phyloP scores from a whole-genome alignment of 2,329 filamentous ascomycete species.

The Paraconiothyrium brasiliense region DNA sequence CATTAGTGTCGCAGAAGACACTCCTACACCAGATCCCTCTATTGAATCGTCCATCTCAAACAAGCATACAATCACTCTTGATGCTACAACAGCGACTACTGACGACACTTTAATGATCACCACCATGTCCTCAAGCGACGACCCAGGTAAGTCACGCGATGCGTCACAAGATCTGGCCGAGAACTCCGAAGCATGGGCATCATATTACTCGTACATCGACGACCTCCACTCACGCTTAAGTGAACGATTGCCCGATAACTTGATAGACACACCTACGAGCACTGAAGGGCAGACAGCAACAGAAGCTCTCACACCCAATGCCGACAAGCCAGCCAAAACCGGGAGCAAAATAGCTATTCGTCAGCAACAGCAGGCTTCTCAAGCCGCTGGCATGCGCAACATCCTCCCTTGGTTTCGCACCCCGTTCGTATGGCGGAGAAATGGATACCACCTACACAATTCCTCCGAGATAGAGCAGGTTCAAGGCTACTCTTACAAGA shows the following conservation, averaged over 20 bases:
- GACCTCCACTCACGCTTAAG: not conserved
- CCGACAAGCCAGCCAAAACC: not conserved
- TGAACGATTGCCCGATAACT: not conserved
- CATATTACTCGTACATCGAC: slow-evolving; percentile 1
- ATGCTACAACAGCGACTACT: not conserved
- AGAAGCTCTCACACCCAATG: not conserved
- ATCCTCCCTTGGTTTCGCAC: slow-evolving; percentile 1
- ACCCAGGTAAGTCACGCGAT: slow-evolving; percentile 1
- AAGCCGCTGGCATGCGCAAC: not conserved
- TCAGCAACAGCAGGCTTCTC: not conserved
- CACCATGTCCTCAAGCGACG: not conserved
- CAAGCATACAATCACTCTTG: not conserved
- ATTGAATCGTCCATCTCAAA: not conserved
- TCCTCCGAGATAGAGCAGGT: not conserved
- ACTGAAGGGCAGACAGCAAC: not conserved
- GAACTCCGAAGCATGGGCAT: slow-evolving; percentile 1
- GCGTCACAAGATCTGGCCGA: not conserved
- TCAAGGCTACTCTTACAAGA: slow-evolving; percentile 4
- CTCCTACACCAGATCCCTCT: not conserved
- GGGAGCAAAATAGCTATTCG: not conserved
- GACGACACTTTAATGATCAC: not conserved
- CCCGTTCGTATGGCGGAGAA: slow-evolving; percentile 13
- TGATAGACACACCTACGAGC: not conserved
- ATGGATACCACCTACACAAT: slow-evolving; percentile 2
- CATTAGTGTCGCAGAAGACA: not conserved